Evolutionary conservation across 2,329 filamentous ascomycete genomes (phyloP), one percentile per base, ranked within the genome.

Genomic region (Paecilomyces sp.): DNA sequence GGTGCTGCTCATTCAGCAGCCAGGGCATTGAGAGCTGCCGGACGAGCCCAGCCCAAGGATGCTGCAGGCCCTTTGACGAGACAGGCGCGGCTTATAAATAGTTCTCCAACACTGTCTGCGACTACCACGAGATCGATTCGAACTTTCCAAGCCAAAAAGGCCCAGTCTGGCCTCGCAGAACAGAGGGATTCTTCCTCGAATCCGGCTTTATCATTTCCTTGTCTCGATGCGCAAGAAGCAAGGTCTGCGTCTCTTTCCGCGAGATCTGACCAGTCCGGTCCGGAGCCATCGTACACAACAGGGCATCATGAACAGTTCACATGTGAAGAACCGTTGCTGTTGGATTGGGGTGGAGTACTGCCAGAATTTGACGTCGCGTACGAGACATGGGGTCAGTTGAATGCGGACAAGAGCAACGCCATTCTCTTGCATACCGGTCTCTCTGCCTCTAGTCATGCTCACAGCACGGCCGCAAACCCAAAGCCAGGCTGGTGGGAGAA

Each of bases 401-500:
- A 96, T 70, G 77, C 81, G 18, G 87, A 92, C 75, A 89, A 84
- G 74, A 91, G 86, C 71, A 99, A 99, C 74, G 92, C 88, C 3
- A 94, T 99, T 62, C 82, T 99, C 8, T 79, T 99, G 1, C 92
- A 97, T 73, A 99, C 94, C 0, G 94, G 94, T 8, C 82, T 99
- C 4, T 97, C 92, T 0, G 94, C 94, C n/a, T 97, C 92, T 6
- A 97, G 92, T 60, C 94, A 99, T 77, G 94, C 94, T 1, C 92
- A 92, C 71, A 97, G 92, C 60, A 97, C 93, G n/a, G 82, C 85
- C 57, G 79, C 82, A 9, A 99, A 99, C 73, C 84, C 90, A 0
- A 89, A 92, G 73, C 89, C 92, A 0, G 94, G 94, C 3, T 99
- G 94, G 94, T 99, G 94, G 94, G 94, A 99, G 77, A 93, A 89